These are phyloP conservation scores for Suhomyces bribrorum DNA, from an alignment of 1,139 yeast genomes.

Conservation along the genomic window DNA sequence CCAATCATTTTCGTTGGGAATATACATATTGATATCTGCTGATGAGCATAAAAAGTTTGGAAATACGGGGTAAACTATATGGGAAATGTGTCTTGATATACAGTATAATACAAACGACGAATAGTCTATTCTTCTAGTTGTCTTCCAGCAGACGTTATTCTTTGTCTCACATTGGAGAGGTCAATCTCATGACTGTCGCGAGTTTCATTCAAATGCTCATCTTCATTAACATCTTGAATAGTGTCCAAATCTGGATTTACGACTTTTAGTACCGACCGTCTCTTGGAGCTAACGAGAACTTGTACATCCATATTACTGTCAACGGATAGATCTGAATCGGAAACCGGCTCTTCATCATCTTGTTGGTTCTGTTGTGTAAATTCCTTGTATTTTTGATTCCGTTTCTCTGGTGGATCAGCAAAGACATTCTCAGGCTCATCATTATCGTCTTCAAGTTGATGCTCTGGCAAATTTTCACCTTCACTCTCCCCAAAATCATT, in stretches of 20 bases:
- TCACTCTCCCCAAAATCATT: constrained; percentile 5
- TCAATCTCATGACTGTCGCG: constrained; percentile 5
- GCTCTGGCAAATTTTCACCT: too few species aligned
- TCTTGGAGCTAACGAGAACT: constrained; percentile 69
- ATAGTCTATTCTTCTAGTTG: constrained; percentile 8
- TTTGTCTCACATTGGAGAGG: constrained; percentile 22
- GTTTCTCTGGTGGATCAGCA: constrained; percentile 5
- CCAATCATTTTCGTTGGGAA: too few species aligned
- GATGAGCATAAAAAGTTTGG: too few species aligned
- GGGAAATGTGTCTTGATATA: too few species aligned
- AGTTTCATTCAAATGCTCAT: constrained; percentile 5
- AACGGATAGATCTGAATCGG: constrained; percentile 28
- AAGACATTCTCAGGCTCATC: constrained; percentile 5
- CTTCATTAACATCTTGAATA: constrained; percentile 16
- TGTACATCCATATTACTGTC: constrained; percentile 65
- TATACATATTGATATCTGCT: too few species aligned
- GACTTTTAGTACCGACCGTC: constrained; percentile 62
- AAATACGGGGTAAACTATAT: too few species aligned
- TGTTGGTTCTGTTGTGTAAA: constrained; percentile 6
- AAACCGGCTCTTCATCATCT: constrained; percentile 31
- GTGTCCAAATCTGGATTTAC: constrained; percentile 58
- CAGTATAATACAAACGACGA: too few species aligned
- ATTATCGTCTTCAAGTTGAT: background rate
- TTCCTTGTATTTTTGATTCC: constrained; percentile 5
- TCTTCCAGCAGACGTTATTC: constrained; percentile 33